phyloP scores from a whole-genome alignment of 495 filamentous ascomycete genomes.

The Aspergillus leporis region DNA sequence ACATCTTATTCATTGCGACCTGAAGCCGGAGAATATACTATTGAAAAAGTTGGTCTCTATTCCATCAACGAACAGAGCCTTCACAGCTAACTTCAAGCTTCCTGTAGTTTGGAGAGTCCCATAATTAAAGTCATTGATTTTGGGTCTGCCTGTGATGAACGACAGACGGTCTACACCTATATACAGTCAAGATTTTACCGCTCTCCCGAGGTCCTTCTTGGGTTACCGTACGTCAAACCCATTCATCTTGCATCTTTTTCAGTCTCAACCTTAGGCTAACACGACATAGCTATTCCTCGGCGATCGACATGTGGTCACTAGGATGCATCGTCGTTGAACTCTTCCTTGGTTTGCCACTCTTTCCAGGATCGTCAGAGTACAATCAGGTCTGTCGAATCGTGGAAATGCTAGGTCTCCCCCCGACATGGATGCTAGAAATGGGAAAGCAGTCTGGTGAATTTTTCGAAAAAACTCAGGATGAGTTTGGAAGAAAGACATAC shows the following conservation, averaged over 20 bases:
- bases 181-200: slow-evolving; percentile 99
- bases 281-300: slow-evolving; percentile 78
- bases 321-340: slow-evolving; percentile 99
- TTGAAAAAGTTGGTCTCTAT: slow-evolving; percentile 76
- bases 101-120: slow-evolving; percentile 80
- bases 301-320: slow-evolving; percentile 99
- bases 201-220: slow-evolving; percentile 93
- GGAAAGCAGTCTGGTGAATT: slow-evolving; percentile 98
- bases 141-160: slow-evolving; percentile 96
- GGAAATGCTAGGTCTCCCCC: slow-evolving; percentile 96
- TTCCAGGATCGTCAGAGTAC: slow-evolving; percentile 98
- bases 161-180: slow-evolving; percentile 99
- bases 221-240: slow-evolving; percentile 73
- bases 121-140: slow-evolving; percentile 99
- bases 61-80: no score
- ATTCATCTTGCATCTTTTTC: not conserved
- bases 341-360: slow-evolving; percentile 91
- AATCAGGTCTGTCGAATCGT: slow-evolving; percentile 97
- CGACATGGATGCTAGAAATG: slow-evolving; percentile 99
- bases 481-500: slow-evolving; percentile 85
- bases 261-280: slow-evolving; percentile 12
- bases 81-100: slow-evolving; percentile 12
- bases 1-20: slow-evolving; percentile 94
- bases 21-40: slow-evolving; percentile 98
- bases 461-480: slow-evolving; percentile 93